Evolutionary conservation across 1,284 basidiomycete species (phyloP).

Genomic region (Cerrena zonata): DNA sequence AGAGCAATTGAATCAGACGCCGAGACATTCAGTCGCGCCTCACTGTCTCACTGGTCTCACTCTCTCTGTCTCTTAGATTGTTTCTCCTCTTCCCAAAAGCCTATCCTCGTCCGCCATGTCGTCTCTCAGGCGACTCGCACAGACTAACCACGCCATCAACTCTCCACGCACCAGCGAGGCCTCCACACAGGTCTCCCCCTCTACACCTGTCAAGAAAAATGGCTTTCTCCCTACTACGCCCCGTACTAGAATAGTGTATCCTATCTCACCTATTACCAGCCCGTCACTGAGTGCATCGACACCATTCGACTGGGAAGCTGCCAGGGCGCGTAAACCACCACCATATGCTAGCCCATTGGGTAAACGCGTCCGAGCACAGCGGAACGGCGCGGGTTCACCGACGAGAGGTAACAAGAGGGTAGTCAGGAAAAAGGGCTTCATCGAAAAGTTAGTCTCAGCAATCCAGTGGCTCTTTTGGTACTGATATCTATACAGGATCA

Average conservation of each 20-base stretch:
- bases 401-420: slow-evolving; percentile 40
- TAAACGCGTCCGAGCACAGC: slow-evolving; percentile 32
- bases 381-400: slow-evolving; percentile 36
- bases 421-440: slow-evolving; percentile 55
- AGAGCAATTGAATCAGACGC: no score
- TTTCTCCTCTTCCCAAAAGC: background rate
- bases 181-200: slow-evolving; percentile 18
- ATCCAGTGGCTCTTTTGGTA: background rate
- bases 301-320: slow-evolving; percentile 81
- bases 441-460: slow-evolving; percentile 45
- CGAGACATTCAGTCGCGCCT: no score
- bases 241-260: slow-evolving; percentile 25
- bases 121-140: slow-evolving; percentile 27
- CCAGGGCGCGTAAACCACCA: slow-evolving; percentile 53
- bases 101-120: slow-evolving; percentile 11
- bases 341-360: slow-evolving; percentile 60
- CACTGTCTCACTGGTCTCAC: no score
- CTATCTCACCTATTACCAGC: slow-evolving; percentile 46
- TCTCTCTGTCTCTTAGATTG: no score
- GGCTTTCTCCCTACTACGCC: slow-evolving; percentile 19
- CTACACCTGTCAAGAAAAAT: slow-evolving; percentile 21
- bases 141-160: slow-evolving; percentile 26
- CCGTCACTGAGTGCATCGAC: slow-evolving; percentile 65
- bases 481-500: slow-evolving; percentile 36
- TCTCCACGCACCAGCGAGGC: slow-evolving; percentile 17